These are phyloP conservation scores for Xylariaceae sp. DNA, from an alignment of 2,329 filamentous ascomycete species.

Conservation along the genomic window DNA sequence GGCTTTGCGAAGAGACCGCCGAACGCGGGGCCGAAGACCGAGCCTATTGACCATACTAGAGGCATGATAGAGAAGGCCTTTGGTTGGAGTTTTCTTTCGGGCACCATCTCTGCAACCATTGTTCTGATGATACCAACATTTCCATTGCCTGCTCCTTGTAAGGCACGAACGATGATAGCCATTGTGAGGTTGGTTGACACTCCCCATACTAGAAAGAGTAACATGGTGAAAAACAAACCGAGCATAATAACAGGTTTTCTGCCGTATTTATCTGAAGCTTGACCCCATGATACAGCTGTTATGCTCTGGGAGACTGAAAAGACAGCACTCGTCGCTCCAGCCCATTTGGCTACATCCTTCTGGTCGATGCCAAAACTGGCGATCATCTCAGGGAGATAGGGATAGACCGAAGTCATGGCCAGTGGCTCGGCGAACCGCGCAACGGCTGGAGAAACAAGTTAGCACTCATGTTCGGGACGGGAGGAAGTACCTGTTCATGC, in stretches of 20 bases:
- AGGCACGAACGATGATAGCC: slow-evolving; percentile 71
- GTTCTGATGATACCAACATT: slow-evolving; percentile 92
- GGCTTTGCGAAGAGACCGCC: slow-evolving; percentile 85
- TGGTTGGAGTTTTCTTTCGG: slow-evolving; percentile 80
- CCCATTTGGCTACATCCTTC: slow-evolving; percentile 74
- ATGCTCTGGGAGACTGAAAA: slow-evolving; percentile 70
- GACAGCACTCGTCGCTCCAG: slow-evolving; percentile 67
- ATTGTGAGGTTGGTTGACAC: slow-evolving; percentile 74
- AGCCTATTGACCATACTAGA: slow-evolving; percentile 80
- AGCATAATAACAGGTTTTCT: slow-evolving; percentile 77
- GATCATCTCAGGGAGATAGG: slow-evolving; percentile 76
- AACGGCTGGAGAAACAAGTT: slow-evolving; percentile 52
- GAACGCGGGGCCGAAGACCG: slow-evolving; percentile 81
- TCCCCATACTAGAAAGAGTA: slow-evolving; percentile 77
- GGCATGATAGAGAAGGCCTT: slow-evolving; percentile 92
- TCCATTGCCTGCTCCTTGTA: slow-evolving; percentile 83
- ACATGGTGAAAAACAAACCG: slow-evolving; percentile 74
- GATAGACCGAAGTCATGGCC: slow-evolving; percentile 68
- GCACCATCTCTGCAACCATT: slow-evolving; percentile 89
- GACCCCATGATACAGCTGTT: slow-evolving; percentile 72
- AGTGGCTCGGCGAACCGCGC: slow-evolving; percentile 75
- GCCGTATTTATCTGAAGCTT: slow-evolving; percentile 68
- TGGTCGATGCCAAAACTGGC: slow-evolving; percentile 68
- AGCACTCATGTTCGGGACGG: slow-evolving; percentile 26
- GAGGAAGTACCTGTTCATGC: slow-evolving; percentile 22